Evolutionary conservation across 495 filamentous ascomycete genomes (phyloP).

Genomic region (Choiromyces venosus): DNA sequence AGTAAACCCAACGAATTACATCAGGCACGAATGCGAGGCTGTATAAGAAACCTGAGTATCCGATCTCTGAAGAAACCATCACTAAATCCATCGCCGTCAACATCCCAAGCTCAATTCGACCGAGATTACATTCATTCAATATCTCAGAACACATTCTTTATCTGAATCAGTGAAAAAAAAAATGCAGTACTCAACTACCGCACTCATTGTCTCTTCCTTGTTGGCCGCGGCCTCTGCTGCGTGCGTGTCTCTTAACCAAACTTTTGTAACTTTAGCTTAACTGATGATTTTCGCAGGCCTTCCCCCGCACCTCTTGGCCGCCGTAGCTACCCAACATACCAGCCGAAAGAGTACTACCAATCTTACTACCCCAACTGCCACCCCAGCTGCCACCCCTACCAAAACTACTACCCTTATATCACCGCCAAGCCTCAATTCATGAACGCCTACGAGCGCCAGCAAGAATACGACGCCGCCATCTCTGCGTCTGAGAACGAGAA

Average conservation of each 20-base stretch:
- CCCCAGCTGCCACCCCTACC: conserved; percentile 33
- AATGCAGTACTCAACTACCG: conserved; percentile 35
- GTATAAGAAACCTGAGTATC: neutral
- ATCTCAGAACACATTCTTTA: conserved; percentile 19
- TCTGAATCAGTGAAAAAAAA: neutral
- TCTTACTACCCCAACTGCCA: conserved; percentile 32
- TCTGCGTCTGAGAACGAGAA: conserved; percentile 40
- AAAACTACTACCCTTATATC: conserved; percentile 38
- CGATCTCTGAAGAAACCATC: neutral
- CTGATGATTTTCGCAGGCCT: conserved; percentile 8
- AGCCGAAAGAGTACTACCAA: conserved; percentile 33
- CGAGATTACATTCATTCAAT: conserved; percentile 6
- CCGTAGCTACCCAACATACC: conserved; percentile 5
- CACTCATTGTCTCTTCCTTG: conserved; percentile 23
- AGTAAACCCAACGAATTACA: neutral
- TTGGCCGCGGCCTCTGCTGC: conserved; percentile 29
- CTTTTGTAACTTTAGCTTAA: neutral
- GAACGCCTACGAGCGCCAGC: conserved; percentile 35
- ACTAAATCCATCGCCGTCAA: neutral
- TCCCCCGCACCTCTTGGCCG: neutral
- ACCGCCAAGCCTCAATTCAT: conserved; percentile 29
- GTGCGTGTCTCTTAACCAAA: conserved; percentile 6
- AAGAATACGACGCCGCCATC: conserved; percentile 29
- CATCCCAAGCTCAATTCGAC: conserved; percentile 3
- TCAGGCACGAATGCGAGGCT: neutral